phyloP scores from a whole-genome alignment of 345 rosid species.

The Atalantia buxifolia region DNA sequence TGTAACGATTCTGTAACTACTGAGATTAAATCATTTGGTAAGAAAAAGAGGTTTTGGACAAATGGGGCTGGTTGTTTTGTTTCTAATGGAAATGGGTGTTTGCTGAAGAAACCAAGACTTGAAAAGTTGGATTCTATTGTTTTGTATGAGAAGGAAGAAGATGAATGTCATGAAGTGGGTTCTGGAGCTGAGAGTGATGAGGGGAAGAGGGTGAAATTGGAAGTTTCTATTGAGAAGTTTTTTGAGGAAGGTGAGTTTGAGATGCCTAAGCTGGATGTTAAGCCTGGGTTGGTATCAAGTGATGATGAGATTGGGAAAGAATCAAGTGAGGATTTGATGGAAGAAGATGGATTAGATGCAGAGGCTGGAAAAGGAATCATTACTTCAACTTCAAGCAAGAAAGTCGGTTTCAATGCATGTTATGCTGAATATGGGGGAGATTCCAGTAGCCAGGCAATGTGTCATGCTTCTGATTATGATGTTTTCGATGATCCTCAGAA shows the following conservation, averaged over 20 bases:
- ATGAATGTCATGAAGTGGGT: constrained; percentile 9
- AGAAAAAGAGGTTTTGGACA: constrained; percentile 3
- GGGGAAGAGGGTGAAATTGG: constrained; percentile 13
- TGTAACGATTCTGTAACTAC: constrained; percentile 15
- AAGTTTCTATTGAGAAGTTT: constrained; percentile 6
- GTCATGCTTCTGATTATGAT: constrained; percentile 9
- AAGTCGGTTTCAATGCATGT: constrained; percentile 10
- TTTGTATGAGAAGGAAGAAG: constrained; percentile 22
- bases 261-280: constrained; percentile 16
- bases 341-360: constrained; percentile 15
- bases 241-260: constrained; percentile 1
- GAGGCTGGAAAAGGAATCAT: constrained; percentile 14
- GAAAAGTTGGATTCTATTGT: constrained; percentile 20
- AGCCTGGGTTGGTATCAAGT: constrained; percentile 7
- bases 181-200: constrained; percentile 12
- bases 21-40: constrained; percentile 10
- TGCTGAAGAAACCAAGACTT: constrained; percentile 19
- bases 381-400: constrained; percentile 15
- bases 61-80: background rate
- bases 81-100: constrained; percentile 15
- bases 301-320: constrained; percentile 15
- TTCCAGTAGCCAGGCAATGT: background rate
- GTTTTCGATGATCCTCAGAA: constrained; percentile 3
- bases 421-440: constrained; percentile 13
- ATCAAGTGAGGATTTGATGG: constrained; percentile 14